phyloP scores from a whole-genome alignment of 306 rosid genomes.

The Luffa aegyptiaca region DNA sequence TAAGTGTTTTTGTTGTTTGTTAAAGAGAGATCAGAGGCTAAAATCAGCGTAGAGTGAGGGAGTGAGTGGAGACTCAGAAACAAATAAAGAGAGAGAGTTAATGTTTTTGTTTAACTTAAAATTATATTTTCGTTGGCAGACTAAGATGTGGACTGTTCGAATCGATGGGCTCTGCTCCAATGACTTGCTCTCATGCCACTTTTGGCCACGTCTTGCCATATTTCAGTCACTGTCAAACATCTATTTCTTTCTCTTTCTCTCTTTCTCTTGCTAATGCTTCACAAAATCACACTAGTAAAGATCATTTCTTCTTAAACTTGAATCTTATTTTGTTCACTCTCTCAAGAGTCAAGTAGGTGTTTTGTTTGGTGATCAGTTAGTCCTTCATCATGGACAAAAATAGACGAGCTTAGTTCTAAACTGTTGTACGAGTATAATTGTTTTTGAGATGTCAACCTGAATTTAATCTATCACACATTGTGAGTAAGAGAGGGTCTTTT shows the following conservation, averaged over 20 bases:
- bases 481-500: no score
- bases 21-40: background rate
- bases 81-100: slow-evolving; percentile 17
- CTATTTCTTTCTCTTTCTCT: background rate
- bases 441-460: no score
- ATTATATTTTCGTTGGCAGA: no score
- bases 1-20: slow-evolving; percentile 12
- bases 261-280: background rate
- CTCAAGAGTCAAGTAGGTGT: background rate
- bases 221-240: background rate
- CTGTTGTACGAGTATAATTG: no score
- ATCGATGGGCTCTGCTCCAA: slow-evolving; percentile 53
- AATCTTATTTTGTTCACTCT: background rate
- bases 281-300: background rate
- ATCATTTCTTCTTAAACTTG: no score
- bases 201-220: slow-evolving; percentile 17
- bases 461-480: background rate
- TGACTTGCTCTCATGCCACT: slow-evolving; percentile 19
- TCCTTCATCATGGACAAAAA: background rate
- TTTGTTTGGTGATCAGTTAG: background rate
- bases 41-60: slow-evolving; percentile 16
- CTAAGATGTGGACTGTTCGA: slow-evolving; percentile 60
- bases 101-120: background rate
- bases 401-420: background rate
- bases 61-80: slow-evolving; percentile 25